Conservation (phyloP, 1,284 basidiomycete species). For the Taiwanofungus camphoratus region DNA sequence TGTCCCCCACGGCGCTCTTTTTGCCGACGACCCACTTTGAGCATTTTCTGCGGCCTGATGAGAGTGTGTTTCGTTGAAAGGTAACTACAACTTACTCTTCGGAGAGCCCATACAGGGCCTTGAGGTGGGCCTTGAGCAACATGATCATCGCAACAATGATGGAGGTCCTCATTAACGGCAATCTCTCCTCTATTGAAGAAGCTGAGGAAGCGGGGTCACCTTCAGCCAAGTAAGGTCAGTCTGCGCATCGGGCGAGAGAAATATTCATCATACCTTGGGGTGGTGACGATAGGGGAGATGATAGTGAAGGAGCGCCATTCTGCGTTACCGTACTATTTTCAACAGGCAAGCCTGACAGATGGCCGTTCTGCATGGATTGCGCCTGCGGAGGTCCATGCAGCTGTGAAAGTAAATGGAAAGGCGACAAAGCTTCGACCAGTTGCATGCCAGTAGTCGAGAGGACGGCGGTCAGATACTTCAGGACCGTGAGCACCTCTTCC, state of each 20-base stretch:
- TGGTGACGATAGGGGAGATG: too few relatives aligned
- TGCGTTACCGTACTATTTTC: too few relatives aligned
- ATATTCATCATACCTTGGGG: too few relatives aligned
- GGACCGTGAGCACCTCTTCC: conserved; percentile 86
- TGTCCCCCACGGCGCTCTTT: conserved; percentile 82
- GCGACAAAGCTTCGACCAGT: conserved; percentile 62
- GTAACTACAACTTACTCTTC: conserved; percentile 68
- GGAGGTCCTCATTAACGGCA: conserved; percentile 54
- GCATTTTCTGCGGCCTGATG: conserved; percentile 62
- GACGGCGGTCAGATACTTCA: conserved; percentile 75
- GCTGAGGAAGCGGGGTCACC: not conserved
- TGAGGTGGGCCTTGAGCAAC: conserved; percentile 79
- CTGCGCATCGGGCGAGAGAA: too few relatives aligned
- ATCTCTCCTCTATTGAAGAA: conserved; percentile 25
- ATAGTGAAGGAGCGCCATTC: too few relatives aligned
- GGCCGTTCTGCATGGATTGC: too few relatives aligned
- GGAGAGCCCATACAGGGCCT: conserved; percentile 73
- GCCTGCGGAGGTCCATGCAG: conserved; percentile 33
- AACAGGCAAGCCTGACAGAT: too few relatives aligned
- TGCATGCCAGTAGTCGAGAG: conserved; percentile 86
- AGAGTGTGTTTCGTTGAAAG: not conserved
- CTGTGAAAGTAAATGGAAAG: conserved; percentile 61
- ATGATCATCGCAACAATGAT: conserved; percentile 78
- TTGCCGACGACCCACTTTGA: conserved; percentile 79
- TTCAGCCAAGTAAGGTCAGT: too few relatives aligned